These are phyloP conservation scores for Xanthoconium separans DNA, from an alignment of 1,284 basidiomycete species.

Conservation along the genomic window DNA sequence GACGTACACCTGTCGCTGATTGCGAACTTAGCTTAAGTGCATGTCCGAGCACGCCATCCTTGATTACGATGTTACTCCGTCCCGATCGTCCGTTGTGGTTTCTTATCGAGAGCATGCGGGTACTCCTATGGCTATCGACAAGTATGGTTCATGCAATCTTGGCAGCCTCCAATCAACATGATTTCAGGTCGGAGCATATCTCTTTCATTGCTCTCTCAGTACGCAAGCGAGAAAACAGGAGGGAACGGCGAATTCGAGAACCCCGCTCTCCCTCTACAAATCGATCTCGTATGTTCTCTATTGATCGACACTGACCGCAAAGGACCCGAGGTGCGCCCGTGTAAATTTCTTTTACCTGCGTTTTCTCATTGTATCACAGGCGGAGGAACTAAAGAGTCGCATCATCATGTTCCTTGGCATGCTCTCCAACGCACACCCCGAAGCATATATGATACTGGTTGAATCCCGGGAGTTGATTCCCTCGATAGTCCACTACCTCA, in stretches of 20 bases:
- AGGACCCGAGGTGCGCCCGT: constrained; percentile 42
- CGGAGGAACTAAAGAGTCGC: constrained; percentile 41
- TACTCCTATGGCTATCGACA: constrained; percentile 55
- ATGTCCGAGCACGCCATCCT: constrained; percentile 39
- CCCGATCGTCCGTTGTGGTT: constrained; percentile 50
- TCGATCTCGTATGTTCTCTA: constrained; percentile 52
- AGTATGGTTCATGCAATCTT: constrained; percentile 42
- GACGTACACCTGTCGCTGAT: constrained; percentile 2
- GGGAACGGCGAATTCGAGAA: constrained; percentile 23
- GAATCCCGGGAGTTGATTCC: constrained; percentile 58
- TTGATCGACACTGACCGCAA: constrained; percentile 46
- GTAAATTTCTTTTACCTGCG: not conserved
- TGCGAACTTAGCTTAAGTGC: constrained; percentile 37
- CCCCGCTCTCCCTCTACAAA: constrained; percentile 41
- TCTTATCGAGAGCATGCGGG: constrained; percentile 42
- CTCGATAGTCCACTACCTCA: constrained; percentile 56
- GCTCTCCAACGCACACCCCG: constrained; percentile 51
- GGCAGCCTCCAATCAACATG: constrained; percentile 19
- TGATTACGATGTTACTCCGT: constrained; percentile 50
- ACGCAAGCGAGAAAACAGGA: constrained; percentile 14
- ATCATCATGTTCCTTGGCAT: constrained; percentile 58
- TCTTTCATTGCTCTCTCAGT: constrained; percentile 37
- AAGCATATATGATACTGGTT: constrained; percentile 49
- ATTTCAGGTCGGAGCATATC: constrained; percentile 40
- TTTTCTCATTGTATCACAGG: constrained; percentile 30